phyloP scores from a whole-genome alignment of 352 stramenopile species.

The Pythium coloratum region DNA sequence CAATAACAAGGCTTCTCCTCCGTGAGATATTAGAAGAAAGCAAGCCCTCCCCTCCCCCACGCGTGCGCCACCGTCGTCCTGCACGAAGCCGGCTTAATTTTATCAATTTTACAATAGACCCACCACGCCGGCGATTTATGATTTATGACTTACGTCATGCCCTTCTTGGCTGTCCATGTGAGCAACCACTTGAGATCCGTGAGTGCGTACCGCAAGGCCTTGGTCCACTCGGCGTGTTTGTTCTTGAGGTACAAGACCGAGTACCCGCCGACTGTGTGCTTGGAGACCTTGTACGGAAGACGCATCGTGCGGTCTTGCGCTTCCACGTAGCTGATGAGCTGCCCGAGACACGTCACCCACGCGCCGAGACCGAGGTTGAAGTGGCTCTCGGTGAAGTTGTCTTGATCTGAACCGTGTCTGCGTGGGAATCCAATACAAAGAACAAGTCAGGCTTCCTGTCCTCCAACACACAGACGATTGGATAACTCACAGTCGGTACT shows the following conservation, averaged over 20 bases:
- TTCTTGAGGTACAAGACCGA: slow-evolving; percentile 81
- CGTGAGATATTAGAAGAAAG: slow-evolving; percentile 6
- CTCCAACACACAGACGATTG: background rate
- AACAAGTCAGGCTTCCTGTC: slow-evolving; percentile 4
- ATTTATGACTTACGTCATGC: background rate
- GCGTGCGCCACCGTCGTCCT: background rate
- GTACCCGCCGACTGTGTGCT: slow-evolving; percentile 65
- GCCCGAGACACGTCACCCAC: slow-evolving; percentile 74
- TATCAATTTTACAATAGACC: slow-evolving; percentile 10
- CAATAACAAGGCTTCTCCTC: background rate
- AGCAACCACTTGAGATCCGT: slow-evolving; percentile 72
- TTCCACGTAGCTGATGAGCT: slow-evolving; percentile 63
- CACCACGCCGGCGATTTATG: background rate
- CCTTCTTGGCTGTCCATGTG: slow-evolving; percentile 48
- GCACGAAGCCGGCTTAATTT: slow-evolving; percentile 2
- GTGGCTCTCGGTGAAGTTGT: slow-evolving; percentile 83
- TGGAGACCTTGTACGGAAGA: slow-evolving; percentile 81
- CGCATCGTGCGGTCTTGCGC: slow-evolving; percentile 55
- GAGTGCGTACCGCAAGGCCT: slow-evolving; percentile 43
- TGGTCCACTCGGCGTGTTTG: slow-evolving; percentile 84
- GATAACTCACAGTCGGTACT: slow-evolving; percentile 72
- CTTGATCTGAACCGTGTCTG: slow-evolving; percentile 81
- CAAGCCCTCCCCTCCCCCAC: background rate
- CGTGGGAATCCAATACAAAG: slow-evolving; percentile 23
- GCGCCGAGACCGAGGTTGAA: slow-evolving; percentile 85